Percentiles rank a stretch among this genome's conserved stretches.
These are phyloP conservation scores for Globisporangium canariense DNA, from an alignment of 352 stramenopile species.

Conservation along the genomic window DNA sequence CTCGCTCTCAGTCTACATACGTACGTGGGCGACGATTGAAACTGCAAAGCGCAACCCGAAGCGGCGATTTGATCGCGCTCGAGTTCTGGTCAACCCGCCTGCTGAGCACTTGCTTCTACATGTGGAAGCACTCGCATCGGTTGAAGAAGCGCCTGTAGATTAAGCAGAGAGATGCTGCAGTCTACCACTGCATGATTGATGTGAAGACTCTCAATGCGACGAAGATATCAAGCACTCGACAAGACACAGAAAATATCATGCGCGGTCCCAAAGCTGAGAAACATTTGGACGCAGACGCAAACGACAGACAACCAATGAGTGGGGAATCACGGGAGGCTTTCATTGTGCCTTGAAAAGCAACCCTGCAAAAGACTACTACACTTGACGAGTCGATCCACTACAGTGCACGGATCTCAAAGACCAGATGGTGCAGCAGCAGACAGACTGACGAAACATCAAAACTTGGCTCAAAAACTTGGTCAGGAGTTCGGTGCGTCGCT, in stretches of 20 bases:
- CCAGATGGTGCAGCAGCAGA: not conserved
- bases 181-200: not conserved
- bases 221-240: not conserved
- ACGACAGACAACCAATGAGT: not conserved
- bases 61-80: not conserved
- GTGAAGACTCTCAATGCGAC: too few relatives aligned
- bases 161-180: not conserved
- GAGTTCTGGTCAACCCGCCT: slow-evolving; percentile 4
- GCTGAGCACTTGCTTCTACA: slow-evolving; percentile 10
- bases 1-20: not conserved
- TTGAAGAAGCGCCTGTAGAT: not conserved
- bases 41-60: not conserved
- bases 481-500: not conserved
- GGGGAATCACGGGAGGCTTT: not conserved
- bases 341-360: not conserved
- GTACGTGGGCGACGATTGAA: not conserved
- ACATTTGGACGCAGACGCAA: not conserved
- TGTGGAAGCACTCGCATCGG: slow-evolving; percentile 10
- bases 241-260: too few relatives aligned
- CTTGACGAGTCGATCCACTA: not conserved
- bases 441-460: slow-evolving; percentile 4
- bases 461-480: slow-evolving; percentile 3
- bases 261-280: not conserved
- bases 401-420: not conserved
- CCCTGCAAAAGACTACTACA: slow-evolving; percentile 6